phyloP scores from a whole-genome alignment of 1,284 basidiomycete genomes.

The Hymenochaete sp. region DNA sequence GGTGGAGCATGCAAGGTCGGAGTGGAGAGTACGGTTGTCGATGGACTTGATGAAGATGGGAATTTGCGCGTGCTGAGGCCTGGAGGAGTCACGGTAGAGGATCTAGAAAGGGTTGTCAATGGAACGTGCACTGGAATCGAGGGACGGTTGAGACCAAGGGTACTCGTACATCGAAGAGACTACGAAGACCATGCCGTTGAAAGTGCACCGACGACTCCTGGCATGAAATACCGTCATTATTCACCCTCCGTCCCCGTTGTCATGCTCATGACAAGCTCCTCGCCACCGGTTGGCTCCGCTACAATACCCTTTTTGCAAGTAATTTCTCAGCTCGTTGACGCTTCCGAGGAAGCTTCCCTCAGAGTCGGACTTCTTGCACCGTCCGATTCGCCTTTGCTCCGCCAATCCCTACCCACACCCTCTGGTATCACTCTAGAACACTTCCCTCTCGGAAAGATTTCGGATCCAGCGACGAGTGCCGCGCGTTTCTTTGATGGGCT shows the following conservation, averaged over 20 bases:
- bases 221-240: conserved; percentile 99
- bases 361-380: conserved; percentile 67
- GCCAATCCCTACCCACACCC: conserved; percentile 33
- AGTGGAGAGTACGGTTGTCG: conserved; percentile 92
- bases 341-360: too few species aligned
- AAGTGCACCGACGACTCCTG: conserved; percentile 85
- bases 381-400: conserved; percentile 51
- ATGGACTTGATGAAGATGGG: conserved; percentile 69
- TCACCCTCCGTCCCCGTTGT: conserved; percentile 81
- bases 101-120: conserved; percentile 58
- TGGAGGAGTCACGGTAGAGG: conserved; percentile 89
- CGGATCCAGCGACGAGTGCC: conserved; percentile 63
- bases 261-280: conserved; percentile 51
- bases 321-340: too few species aligned
- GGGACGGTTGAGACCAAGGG: conserved; percentile 45
- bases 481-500: conserved; percentile 85
- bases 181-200: conserved; percentile 59
- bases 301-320: conserved; percentile 27
- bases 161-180: conserved; percentile 71
- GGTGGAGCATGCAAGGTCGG: conserved; percentile 90
- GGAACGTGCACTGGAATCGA: too few species aligned
- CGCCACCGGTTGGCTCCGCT: conserved; percentile 29
- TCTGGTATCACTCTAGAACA: conserved; percentile 45
- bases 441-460: conserved; percentile 49
- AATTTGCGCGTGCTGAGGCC: conserved; percentile 81